These are phyloP conservation scores for Funneliformis mosseae DNA, from an alignment of 192 early-diverging fungal genomes.

Conservation along the genomic window DNA sequence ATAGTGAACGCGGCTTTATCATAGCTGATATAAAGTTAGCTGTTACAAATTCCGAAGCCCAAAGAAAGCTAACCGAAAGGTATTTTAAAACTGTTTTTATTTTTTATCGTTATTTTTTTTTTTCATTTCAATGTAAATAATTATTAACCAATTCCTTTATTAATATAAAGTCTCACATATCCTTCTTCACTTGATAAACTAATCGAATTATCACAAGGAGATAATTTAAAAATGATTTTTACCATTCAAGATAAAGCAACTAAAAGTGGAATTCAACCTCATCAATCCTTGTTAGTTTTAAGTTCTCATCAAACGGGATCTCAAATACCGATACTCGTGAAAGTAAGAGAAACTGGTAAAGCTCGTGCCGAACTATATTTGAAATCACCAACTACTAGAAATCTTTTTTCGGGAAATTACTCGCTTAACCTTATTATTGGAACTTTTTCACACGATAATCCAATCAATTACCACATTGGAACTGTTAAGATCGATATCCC, in stretches of 20 bases:
- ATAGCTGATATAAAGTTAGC: slow-evolving; percentile 1
- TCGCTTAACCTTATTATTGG: slow-evolving; percentile 32
- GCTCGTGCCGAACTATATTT: slow-evolving; percentile 28
- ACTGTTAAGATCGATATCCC: slow-evolving; percentile 26
- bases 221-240: slow-evolving; percentile 31
- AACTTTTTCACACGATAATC: slow-evolving; percentile 29
- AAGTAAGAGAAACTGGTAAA: slow-evolving; percentile 33
- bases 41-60: neutral
- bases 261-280: slow-evolving; percentile 15
- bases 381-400: slow-evolving; percentile 12
- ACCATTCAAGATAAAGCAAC: slow-evolving; percentile 8
- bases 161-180: slow-evolving; percentile 8
- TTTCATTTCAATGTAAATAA: neutral
- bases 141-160: neutral
- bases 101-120: too few species aligned
- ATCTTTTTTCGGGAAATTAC: slow-evolving; percentile 30
- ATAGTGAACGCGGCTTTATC: neutral
- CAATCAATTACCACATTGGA: slow-evolving; percentile 30
- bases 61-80: slow-evolving; percentile 1
- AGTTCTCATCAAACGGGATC: slow-evolving; percentile 18
- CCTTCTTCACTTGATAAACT: slow-evolving; percentile 10
- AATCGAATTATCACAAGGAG: slow-evolving; percentile 8
- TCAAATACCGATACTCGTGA: slow-evolving; percentile 22
- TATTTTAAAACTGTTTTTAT: neutral
- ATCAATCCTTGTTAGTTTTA: slow-evolving; percentile 35